phyloP scores from a whole-genome alignment of 257 asterid species.

The Schizonepeta tenuifolia region DNA sequence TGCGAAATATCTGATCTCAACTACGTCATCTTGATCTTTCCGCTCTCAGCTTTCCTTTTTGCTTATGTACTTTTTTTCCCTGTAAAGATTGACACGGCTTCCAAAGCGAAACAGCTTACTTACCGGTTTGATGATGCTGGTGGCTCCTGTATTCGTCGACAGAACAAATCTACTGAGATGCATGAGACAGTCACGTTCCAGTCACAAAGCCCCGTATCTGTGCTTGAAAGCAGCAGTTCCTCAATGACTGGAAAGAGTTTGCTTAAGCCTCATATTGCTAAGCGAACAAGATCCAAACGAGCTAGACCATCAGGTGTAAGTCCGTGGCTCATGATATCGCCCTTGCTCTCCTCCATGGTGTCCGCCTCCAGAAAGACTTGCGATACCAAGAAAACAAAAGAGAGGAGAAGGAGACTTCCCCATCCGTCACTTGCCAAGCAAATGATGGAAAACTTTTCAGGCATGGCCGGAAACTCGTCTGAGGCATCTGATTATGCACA shows the following conservation, averaged over 20 bases:
- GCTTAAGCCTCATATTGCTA: constrained; percentile 40
- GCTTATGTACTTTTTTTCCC: constrained; percentile 14
- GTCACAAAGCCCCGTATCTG: constrained; percentile 75
- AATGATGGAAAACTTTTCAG: background rate
- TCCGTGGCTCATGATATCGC: constrained; percentile 61
- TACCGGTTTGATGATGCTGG: constrained; percentile 31
- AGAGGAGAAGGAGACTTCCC: constrained; percentile 41
- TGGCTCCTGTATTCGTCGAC: constrained; percentile 28
- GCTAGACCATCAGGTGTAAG: constrained; percentile 52
- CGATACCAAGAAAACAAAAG: constrained; percentile 40
- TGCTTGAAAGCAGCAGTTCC: constrained; percentile 64
- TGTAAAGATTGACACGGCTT: constrained; percentile 32
- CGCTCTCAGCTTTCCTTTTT: background rate
- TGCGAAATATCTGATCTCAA: background rate
- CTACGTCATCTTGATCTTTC: background rate
- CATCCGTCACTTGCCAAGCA: constrained; percentile 12
- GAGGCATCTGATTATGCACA: constrained; percentile 26
- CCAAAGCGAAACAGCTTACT: constrained; percentile 33
- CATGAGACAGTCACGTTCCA: constrained; percentile 50
- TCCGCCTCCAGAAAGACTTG: constrained; percentile 36
- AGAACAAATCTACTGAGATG: constrained; percentile 33
- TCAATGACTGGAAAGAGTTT: constrained; percentile 45
- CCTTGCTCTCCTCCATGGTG: constrained; percentile 28
- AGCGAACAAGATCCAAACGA: constrained; percentile 74
- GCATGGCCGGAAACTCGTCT: background rate